These are phyloP conservation scores for Ampelomyces quisqualis DNA, from an alignment of 2,329 filamentous ascomycete species.

Conservation along the genomic window DNA sequence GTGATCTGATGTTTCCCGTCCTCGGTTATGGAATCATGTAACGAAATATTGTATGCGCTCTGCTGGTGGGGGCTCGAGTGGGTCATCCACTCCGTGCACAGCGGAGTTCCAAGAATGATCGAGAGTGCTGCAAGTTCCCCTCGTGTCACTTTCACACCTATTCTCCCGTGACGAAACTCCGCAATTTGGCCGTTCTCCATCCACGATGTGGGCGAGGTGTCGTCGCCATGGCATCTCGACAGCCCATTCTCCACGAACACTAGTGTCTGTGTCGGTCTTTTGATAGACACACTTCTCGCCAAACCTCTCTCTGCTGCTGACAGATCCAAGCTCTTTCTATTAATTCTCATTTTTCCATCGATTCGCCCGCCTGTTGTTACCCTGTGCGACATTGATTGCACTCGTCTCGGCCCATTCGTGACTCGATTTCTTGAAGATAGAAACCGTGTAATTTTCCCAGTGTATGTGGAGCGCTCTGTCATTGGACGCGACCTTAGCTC, in stretches of 20 bases:
- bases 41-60: conserved; percentile 33
- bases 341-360: conserved; percentile 11
- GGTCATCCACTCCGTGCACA: conserved; percentile 8
- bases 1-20: conserved; percentile 24
- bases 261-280: conserved; percentile 13
- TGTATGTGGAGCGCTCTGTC: conserved; percentile 26
- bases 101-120: conserved; percentile 29
- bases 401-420: conserved; percentile 13
- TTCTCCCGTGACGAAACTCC: conserved; percentile 14
- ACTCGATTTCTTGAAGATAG: conserved; percentile 19
- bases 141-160: conserved; percentile 20
- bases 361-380: conserved; percentile 8
- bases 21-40: conserved; percentile 9
- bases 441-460: conserved; percentile 27
- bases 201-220: conserved; percentile 20
- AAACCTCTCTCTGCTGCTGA: conserved; percentile 17
- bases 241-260: conserved; percentile 16
- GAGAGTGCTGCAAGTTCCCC: conserved; percentile 33
- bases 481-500: conserved; percentile 22
- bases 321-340: conserved; percentile 23
- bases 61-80: conserved; percentile 5
- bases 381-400: conserved; percentile 22
- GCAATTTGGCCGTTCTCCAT: conserved; percentile 27
- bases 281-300: conserved; percentile 19
- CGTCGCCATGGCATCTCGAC: conserved; percentile 5